Evolutionary conservation across 2,329 filamentous ascomycete species (phyloP), one percentile per base, ranked within the genome.

Genomic region (Aspergillus tamarii): DNA sequence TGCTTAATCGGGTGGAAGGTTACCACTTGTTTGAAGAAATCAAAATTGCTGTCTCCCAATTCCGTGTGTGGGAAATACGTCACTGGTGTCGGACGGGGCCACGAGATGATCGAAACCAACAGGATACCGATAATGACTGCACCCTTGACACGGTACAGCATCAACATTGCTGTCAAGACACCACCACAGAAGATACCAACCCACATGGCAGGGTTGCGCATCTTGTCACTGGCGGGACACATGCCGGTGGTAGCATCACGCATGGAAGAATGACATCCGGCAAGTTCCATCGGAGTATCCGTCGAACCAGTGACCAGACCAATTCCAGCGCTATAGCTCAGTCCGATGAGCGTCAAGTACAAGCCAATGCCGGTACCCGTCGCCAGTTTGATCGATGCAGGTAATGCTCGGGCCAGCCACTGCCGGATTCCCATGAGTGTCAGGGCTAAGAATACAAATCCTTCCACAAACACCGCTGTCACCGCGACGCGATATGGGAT

Each of bases 11-110:
- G 85, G 74, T 94, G 92, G 82, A 96, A 95, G 28, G 89, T 88
- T 48, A 94, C 92, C 2, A 96, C 91, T 75, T 93, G 86, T 77
- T 91, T 93, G 86, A 96, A 96, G 79, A 96, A 96, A 71, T 94
- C 84, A 77, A 96, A 96, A 46, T 82, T 82, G 71, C 84, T 84
- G 75, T 94, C 83, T 46, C 93, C 93, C 2, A 89, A 76, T 0
- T 83, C 69, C 0, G 87, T 91, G 72, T 94, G 84, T 0, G 93
- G 92, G 80, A 96, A 96, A 77, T 91, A 93, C 7, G 92, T 94
- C 62, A 96, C 89, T 0, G 85, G 76, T 0, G 92, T 94, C 21
- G 83, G 81, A 28, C 93, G 87, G 0, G 93, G 93, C 93, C 93
- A 96, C 10, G 92, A 96, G 76, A 95, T 93, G 78, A 96, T 90